Evolutionary conservation across 2,329 filamentous ascomycete species (phyloP), one percentile per base, ranked within the genome.

Genomic region (Aspergillus pseudoviridinutans): DNA sequence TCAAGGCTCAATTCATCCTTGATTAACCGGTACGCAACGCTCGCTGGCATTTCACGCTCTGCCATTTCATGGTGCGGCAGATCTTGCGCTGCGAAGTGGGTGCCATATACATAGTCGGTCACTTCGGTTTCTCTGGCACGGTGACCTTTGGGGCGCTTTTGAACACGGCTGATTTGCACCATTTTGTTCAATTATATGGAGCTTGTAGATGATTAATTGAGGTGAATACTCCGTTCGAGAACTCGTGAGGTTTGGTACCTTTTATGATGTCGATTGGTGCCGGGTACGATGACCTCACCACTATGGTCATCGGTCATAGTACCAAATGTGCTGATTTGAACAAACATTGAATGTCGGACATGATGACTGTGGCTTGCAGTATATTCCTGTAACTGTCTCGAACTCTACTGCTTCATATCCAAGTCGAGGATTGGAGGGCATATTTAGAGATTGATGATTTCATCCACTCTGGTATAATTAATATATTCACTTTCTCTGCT

Each of bases 21-120:
- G 58, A 87, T 77, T 71, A 90, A 79, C 62, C 88, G 84, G 64
- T 87, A 84, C 1, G 87, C 87, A 0, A 84, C 81, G 61, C 88
- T 85, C 65, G 85, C 86, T 41, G 93, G 92, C 92, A 96, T 96
- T 76, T 94, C 90, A 22, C 77, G 69, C 64, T 95, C 91, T 1
- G 92, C 90, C 85, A 97, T 96, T 78, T 90, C 87, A 69, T 90
- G 80, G 71, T 83, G 85, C 42, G 92, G 92, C 27, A 96, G 81
- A 67, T 95, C 90, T 69, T 88, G 79, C 32, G 84, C 83, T n/a
- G 92, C 92, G 71, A 90, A 96, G 62, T 81, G 84, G 58, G 89
- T 92, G 69, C 91, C 92, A 70, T 96, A 97, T 68, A 96, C 89
- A 61, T 87, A 88, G 76, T 87, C 73, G 24, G 71, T 69, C 65